phyloP scores from a whole-genome alignment of 1,284 basidiomycete genomes.

The Phellinidium pouzarii region DNA sequence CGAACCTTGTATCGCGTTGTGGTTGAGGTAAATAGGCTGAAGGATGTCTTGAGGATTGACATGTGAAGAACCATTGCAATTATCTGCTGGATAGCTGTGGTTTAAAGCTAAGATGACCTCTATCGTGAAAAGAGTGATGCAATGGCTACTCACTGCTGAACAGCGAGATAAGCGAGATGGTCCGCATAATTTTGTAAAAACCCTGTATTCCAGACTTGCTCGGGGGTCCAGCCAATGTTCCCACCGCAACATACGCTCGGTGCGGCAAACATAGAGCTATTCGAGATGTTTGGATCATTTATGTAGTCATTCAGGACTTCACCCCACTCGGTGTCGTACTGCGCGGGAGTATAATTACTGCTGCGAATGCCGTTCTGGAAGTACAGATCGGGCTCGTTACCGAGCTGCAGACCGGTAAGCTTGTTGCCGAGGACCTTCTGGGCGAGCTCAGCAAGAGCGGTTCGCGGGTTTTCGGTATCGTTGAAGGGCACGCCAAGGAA shows the following conservation, averaged over 20 bases:
- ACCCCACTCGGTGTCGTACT: conserved; percentile 48
- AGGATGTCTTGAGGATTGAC: conserved; percentile 14
- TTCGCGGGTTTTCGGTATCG: conserved; percentile 43
- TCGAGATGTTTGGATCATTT: conserved; percentile 30
- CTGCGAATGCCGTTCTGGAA: conserved; percentile 30
- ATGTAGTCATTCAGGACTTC: conserved; percentile 35
- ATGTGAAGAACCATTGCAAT: conserved; percentile 16
- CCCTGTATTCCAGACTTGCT: conserved; percentile 40
- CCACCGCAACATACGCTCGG: conserved; percentile 41
- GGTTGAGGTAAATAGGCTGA: conserved; percentile 25
- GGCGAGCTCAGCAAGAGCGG: conserved; percentile 44
- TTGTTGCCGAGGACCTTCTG: conserved; percentile 49
- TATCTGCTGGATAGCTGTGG: conserved; percentile 18
- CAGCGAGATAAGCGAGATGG: conserved; percentile 21
- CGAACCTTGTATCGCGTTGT: conserved; percentile 26
- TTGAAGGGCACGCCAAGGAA: conserved; percentile 49
- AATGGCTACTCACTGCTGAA: conserved; percentile 21
- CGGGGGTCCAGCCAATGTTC: conserved; percentile 34
- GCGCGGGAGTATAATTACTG: conserved; percentile 33
- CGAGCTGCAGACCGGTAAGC: conserved; percentile 53
- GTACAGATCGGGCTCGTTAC: conserved; percentile 72
- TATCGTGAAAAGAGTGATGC: not conserved
- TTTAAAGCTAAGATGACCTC: not conserved
- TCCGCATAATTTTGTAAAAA: conserved; percentile 35
- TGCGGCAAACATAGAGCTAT: conserved; percentile 35